Evolutionary conservation across 805 yeast genomes (phyloP).

Genomic region (Wickerhamiella dianesei): DNA sequence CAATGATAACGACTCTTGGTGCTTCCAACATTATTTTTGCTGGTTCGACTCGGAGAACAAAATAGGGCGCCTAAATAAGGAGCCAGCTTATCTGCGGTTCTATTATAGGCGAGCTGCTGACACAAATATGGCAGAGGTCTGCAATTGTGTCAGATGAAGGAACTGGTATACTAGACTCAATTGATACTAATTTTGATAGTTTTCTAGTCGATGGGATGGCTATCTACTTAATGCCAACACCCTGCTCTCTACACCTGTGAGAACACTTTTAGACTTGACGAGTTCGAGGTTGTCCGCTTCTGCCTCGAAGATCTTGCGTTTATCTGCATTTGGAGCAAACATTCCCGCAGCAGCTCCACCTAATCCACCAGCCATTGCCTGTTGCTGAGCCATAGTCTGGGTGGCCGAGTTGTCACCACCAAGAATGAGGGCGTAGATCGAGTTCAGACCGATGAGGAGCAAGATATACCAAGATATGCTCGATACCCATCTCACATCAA

Average conservation of each 20-base stretch:
- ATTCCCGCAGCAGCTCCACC: background rate
- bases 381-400: slow-evolving; percentile 25
- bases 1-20: slow-evolving; percentile 42
- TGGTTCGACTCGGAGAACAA: no score
- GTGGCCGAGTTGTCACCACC: slow-evolving; percentile 28
- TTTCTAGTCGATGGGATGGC: no score
- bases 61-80: no score
- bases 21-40: no score
- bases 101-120: no score
- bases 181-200: no score
- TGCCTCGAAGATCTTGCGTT: slow-evolving; percentile 46
- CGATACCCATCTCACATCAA: slow-evolving; percentile 85
- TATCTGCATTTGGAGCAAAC: slow-evolving; percentile 30
- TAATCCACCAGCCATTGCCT: slow-evolving; percentile 3
- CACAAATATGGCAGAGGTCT: no score
- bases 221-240: no score
- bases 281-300: slow-evolving; percentile 68
- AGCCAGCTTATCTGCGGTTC: no score
- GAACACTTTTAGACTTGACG: slow-evolving; percentile 40
- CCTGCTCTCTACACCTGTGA: slow-evolving; percentile 51
- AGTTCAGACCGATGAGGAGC: slow-evolving; percentile 67
- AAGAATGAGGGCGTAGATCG: slow-evolving; percentile 60
- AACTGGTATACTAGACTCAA: no score
- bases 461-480: slow-evolving; percentile 94
- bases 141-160: no score